Conservation (phyloP, 768 basidiomycete species). For the Pilatotrama ljubarskyi region DNA sequence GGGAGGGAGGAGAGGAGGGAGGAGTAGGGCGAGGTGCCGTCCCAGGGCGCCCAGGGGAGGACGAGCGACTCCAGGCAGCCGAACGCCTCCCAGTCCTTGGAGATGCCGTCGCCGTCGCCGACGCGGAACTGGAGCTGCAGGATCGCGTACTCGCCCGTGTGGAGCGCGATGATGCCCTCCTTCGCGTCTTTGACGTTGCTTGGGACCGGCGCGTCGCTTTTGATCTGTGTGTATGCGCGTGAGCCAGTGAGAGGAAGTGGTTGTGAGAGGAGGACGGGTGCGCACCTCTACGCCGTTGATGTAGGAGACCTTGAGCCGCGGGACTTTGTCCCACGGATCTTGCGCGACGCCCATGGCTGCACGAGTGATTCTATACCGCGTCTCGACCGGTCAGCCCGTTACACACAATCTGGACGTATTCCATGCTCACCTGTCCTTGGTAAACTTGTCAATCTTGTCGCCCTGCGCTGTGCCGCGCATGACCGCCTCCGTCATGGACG, state of each 20-base stretch:
- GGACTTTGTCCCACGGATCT: conserved; percentile 9
- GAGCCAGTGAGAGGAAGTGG: background rate
- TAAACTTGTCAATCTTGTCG: background rate
- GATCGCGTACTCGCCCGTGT: conserved; percentile 8
- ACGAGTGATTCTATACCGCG: background rate
- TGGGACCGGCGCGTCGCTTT: background rate
- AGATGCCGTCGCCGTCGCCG: conserved; percentile 5
- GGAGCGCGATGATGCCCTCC: conserved; percentile 2
- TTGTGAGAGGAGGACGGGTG: background rate
- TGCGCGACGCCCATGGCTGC: background rate
- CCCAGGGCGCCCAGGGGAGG: conserved; percentile 8
- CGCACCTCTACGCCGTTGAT: conserved; percentile 7
- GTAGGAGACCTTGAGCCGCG: background rate
- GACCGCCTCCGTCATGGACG: conserved; percentile 1
- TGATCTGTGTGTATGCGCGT: background rate
- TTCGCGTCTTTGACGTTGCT: background rate
- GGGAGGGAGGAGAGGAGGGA: background rate
- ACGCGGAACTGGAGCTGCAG: conserved; percentile 12
- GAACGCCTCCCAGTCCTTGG: conserved; percentile 12
- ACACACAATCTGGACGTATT: background rate
- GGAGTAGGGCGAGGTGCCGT: background rate
- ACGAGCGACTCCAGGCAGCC: background rate
- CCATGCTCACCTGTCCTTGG: background rate
- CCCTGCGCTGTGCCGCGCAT: background rate
- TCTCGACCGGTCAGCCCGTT: too few species aligned